Evolutionary conservation across 2,329 filamentous ascomycete genomes (phyloP).

Genomic region (Orbilia ellipsospora): DNA sequence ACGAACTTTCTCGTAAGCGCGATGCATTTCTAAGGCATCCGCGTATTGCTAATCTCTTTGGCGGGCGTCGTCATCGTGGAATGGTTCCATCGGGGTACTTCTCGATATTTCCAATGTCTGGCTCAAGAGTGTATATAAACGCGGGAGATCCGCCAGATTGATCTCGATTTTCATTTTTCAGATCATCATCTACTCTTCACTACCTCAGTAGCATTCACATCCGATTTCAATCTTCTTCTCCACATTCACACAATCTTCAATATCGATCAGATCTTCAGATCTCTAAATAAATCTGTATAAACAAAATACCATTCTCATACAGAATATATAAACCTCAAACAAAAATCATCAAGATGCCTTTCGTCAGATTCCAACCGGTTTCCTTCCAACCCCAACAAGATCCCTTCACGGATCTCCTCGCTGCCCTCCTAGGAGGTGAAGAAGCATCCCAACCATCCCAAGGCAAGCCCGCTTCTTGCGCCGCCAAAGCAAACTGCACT

Average conservation of each 20-base stretch:
- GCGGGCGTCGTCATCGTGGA: constrained; percentile 37
- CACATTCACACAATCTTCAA: neutral
- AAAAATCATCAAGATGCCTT: constrained; percentile 47
- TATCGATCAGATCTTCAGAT: constrained; percentile 6
- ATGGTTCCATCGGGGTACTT: constrained; percentile 18
- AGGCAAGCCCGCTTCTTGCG: constrained; percentile 6
- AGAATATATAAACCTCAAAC: constrained; percentile 22
- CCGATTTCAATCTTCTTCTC: neutral
- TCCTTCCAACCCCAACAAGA: constrained; percentile 37
- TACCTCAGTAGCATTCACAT: neutral
- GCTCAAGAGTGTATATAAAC: constrained; percentile 45
- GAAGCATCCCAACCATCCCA: no score
- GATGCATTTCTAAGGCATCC: constrained; percentile 40
- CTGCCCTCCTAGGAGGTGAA: constrained; percentile 40
- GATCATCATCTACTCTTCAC: constrained; percentile 37
- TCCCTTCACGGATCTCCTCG: constrained; percentile 42
- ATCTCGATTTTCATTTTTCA: constrained; percentile 37
- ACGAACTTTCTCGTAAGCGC: constrained; percentile 29
- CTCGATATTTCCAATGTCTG: constrained; percentile 21
- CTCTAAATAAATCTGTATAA: constrained; percentile 1
- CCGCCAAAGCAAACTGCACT: constrained; percentile 20
- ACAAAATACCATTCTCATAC: constrained; percentile 28
- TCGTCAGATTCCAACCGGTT: constrained; percentile 44
- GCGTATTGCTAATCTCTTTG: constrained; percentile 9
- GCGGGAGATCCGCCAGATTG: constrained; percentile 14